These are phyloP conservation scores for Torulaspora franciscae DNA, from an alignment of 805 yeast species.

Conservation along the genomic window DNA sequence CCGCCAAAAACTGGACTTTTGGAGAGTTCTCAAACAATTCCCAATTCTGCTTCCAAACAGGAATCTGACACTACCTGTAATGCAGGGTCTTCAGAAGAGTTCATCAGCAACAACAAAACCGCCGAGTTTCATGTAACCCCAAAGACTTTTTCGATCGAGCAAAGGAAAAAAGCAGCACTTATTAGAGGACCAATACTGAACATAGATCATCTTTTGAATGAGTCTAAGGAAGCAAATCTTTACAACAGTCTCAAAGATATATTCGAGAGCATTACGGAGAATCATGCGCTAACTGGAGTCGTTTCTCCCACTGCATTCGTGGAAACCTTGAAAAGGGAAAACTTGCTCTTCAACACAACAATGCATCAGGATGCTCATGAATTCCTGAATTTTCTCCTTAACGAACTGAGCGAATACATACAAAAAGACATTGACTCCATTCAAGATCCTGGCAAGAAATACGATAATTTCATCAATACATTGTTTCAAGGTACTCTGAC, in stretches of 20 bases:
- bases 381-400: slow-evolving; percentile 79
- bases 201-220: slow-evolving; percentile 55
- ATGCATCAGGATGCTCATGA: slow-evolving; percentile 99
- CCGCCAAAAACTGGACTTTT: neutral
- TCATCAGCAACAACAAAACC: neutral
- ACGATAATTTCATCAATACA: slow-evolving; percentile 53
- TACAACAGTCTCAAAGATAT: slow-evolving; percentile 74
- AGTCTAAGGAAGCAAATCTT: slow-evolving; percentile 40
- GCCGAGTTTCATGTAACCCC: slow-evolving; percentile 6
- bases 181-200: slow-evolving; percentile 79
- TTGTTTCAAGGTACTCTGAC: slow-evolving; percentile 82
- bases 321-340: slow-evolving; percentile 71
- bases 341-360: slow-evolving; percentile 76
- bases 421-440: slow-evolving; percentile 21
- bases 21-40: neutral
- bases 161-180: slow-evolving; percentile 71
- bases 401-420: slow-evolving; percentile 55
- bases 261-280: slow-evolving; percentile 77
- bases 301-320: slow-evolving; percentile 77
- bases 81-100: neutral
- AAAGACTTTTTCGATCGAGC: slow-evolving; percentile 51
- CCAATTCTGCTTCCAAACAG: neutral
- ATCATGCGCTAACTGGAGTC: slow-evolving; percentile 65
- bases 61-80: neutral
- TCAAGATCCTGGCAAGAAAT: slow-evolving; percentile 1